These are phyloP conservation scores for Yamadazyma epiphylla DNA, from an alignment of 1,139 yeast genomes.

Conservation along the genomic window DNA sequence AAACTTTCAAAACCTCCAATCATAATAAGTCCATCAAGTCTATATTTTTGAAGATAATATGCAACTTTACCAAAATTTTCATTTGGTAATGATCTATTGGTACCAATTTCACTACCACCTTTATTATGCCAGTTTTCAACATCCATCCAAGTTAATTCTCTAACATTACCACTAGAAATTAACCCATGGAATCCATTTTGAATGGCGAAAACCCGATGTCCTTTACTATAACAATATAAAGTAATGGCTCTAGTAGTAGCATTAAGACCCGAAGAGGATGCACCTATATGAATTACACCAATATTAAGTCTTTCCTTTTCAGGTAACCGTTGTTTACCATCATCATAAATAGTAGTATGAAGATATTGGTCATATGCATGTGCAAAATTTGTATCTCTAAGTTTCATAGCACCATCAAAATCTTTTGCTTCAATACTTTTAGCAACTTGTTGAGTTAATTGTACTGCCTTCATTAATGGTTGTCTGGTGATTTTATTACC, in stretches of 20 bases:
- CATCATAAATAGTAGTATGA: constrained; percentile 68
- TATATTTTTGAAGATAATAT: constrained; percentile 79
- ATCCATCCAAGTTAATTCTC: constrained; percentile 76
- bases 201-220: constrained; percentile 84
- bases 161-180: constrained; percentile 72
- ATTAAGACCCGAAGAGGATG: constrained; percentile 96
- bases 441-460: constrained; percentile 67
- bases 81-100: constrained; percentile 83
- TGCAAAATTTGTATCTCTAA: constrained; percentile 83
- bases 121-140: constrained; percentile 85
- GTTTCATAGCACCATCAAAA: constrained; percentile 60
- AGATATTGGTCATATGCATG: constrained; percentile 73
- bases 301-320: constrained; percentile 53
- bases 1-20: constrained; percentile 97
- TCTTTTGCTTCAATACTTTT: constrained; percentile 56
- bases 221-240: constrained; percentile 83
- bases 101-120: constrained; percentile 96
- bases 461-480: constrained; percentile 72
- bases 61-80: constrained; percentile 87
- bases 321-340: constrained; percentile 50
- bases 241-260: constrained; percentile 92
- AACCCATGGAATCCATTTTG: constrained; percentile 93
- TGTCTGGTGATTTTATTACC: constrained; percentile 69
- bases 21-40: constrained; percentile 79
- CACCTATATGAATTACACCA: constrained; percentile 90